These are phyloP conservation scores for Scytalidium sp. DNA, from an alignment of 2,329 filamentous ascomycete genomes.

Conservation along the genomic window DNA sequence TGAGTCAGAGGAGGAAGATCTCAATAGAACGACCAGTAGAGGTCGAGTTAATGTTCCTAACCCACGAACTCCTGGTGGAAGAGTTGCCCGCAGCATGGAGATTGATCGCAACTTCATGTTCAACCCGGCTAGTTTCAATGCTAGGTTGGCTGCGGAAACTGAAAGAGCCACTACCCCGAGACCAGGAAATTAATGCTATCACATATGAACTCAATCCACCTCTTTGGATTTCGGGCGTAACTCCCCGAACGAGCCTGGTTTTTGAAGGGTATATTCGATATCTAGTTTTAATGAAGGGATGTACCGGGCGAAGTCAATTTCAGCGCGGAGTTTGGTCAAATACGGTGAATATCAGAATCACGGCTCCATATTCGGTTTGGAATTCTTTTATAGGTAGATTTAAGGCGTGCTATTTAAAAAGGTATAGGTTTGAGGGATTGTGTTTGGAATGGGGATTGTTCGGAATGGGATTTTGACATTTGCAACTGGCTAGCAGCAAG, in stretches of 20 bases:
- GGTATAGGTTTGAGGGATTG: no score
- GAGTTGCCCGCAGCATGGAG: constrained; percentile 30
- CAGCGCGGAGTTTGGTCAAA: no score
- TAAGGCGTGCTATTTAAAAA: no score
- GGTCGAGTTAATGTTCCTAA: constrained; percentile 30
- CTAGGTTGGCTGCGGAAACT: not conserved
- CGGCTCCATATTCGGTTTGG: no score
- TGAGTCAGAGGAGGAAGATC: constrained; percentile 25
- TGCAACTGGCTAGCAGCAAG: not conserved
- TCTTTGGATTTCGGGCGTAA: no score
- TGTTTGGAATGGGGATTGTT: not conserved
- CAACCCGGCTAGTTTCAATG: constrained; percentile 5
- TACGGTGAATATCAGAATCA: no score
- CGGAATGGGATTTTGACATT: no score
- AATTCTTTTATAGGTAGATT: no score
- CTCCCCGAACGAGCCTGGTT: no score
- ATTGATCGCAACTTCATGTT: constrained; percentile 31
- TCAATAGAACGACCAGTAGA: constrained; percentile 15
- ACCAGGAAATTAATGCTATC: not conserved
- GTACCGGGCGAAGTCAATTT: no score
- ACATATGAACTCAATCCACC: not conserved
- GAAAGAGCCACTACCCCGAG: not conserved
- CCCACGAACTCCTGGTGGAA: constrained; percentile 28
- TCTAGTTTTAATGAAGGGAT: no score
- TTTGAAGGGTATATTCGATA: no score